These are phyloP conservation scores for Daucus carota DNA, from an alignment of 129 eudicot genomes.

Conservation along the genomic window DNA sequence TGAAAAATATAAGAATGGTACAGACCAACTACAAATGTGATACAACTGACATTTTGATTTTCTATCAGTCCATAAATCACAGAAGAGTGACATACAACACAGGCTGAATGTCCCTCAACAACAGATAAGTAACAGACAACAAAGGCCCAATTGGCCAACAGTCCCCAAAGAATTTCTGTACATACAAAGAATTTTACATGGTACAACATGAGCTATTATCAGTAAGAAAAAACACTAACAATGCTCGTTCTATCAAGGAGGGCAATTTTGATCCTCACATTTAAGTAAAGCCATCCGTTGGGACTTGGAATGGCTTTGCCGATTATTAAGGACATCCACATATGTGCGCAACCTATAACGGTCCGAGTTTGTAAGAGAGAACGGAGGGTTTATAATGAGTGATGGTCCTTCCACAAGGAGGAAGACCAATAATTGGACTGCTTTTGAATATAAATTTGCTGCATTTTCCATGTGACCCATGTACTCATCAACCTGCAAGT, in stretches of 20 bases:
- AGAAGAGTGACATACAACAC: neutral
- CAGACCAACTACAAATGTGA: neutral
- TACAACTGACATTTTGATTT: constrained; percentile 4
- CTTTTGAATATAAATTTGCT: constrained; percentile 57
- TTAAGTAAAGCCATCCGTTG: constrained; percentile 68
- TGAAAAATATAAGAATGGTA: neutral
- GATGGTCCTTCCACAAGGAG: constrained; percentile 89
- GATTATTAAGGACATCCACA: constrained; percentile 59
- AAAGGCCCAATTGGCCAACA: constrained; percentile 8
- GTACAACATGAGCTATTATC: constrained; percentile 8
- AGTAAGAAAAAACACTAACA: neutral
- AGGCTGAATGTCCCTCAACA: neutral
- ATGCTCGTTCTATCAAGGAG: constrained; percentile 21
- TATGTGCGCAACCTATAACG: constrained; percentile 71
- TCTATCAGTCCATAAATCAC: neutral
- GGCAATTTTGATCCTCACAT: constrained; percentile 40
- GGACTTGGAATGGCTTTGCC: constrained; percentile 80
- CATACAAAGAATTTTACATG: constrained; percentile 37
- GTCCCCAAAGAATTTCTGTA: constrained; percentile 44
- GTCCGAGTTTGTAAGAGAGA: constrained; percentile 75
- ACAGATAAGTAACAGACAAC: neutral
- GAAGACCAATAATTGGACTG: constrained; percentile 53
- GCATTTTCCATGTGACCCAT: constrained; percentile 72
- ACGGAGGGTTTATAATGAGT: constrained; percentile 83
- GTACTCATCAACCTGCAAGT: constrained; percentile 80